phyloP scores from a whole-genome alignment of 108 stramenopile genomes.

The Fragilaria crotonensis region DNA sequence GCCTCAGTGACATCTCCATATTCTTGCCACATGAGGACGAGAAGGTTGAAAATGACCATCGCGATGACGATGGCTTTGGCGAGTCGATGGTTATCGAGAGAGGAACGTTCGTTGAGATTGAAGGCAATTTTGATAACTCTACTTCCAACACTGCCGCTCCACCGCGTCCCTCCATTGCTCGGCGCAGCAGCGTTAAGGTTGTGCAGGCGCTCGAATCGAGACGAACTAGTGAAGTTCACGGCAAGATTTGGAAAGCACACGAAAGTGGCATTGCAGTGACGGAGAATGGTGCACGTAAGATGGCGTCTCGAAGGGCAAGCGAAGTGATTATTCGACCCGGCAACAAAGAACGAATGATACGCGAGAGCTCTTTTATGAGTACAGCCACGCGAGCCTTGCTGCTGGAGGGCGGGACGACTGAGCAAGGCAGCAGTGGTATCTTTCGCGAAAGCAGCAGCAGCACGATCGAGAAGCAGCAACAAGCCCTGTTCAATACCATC shows the following conservation, averaged over 20 bases:
- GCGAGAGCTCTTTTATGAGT: conserved; percentile 5
- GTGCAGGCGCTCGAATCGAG: conserved; percentile 9
- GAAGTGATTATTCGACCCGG: conserved; percentile 14
- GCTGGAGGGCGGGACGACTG: conserved; percentile 5
- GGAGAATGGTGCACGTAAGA: conserved; percentile 5
- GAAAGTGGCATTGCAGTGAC: conserved; percentile 35
- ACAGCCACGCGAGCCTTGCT: neutral
- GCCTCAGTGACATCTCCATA: neutral
- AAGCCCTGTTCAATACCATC: neutral
- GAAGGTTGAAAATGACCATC: neutral
- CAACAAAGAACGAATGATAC: neutral
- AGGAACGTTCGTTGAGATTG: neutral
- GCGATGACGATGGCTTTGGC: neutral
- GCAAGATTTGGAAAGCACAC: conserved; percentile 42
- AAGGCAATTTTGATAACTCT: neutral
- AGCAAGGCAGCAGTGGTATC: conserved; percentile 5
- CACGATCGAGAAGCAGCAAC: neutral
- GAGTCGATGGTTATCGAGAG: neutral
- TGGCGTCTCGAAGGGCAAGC: neutral
- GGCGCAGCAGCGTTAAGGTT: conserved; percentile 28
- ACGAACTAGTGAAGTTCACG: conserved; percentile 2
- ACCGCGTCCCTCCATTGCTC: conserved; percentile 2
- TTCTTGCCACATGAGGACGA: neutral
- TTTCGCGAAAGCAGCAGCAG: conserved; percentile 1
- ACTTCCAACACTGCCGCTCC: neutral